A percentile compares a stretch with the other conserved stretches of the same genome.
Conservation (phyloP, 2,329 filamentous ascomycete species). For the Didymella keratinophila region DNA sequence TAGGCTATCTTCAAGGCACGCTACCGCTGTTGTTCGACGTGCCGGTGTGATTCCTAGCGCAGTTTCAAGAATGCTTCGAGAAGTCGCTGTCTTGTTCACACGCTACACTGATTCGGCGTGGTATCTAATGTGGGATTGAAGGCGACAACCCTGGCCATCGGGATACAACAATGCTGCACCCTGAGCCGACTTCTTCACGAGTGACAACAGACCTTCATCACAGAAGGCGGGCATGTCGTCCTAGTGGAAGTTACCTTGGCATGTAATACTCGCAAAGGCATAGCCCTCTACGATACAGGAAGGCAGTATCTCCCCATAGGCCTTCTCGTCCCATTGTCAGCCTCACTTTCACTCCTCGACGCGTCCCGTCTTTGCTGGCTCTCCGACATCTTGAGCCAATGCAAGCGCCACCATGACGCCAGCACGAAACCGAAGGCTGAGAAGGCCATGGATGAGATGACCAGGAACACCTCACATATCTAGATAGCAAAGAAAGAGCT, state of each 20-base stretch:
- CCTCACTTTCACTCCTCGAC: too few relatives aligned
- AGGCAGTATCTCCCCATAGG: neutral
- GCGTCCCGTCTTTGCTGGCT: neutral
- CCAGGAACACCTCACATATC: neutral
- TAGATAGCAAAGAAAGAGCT: neutral
- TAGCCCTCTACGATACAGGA: slow-evolving; percentile 16
- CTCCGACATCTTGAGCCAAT: neutral
- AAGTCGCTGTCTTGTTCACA: neutral
- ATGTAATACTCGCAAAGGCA: neutral
- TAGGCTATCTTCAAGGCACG: too few relatives aligned
- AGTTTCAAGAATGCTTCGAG: neutral
- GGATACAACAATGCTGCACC: neutral
- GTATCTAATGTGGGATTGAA: neutral
- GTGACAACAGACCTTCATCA: neutral
- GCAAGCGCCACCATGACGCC: neutral
- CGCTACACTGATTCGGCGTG: neutral
- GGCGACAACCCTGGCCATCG: neutral
- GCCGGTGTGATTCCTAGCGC: too few relatives aligned
- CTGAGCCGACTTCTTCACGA: neutral
- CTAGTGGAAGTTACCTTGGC: neutral
- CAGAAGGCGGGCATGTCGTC: too few relatives aligned
- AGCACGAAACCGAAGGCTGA: neutral
- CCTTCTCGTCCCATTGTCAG: too few relatives aligned
- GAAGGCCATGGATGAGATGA: neutral
- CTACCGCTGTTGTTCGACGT: too few relatives aligned